Evolutionary conservation across 192 early-diverging fungal species (phyloP).

Genomic region (Coemansia guatemalensis): DNA sequence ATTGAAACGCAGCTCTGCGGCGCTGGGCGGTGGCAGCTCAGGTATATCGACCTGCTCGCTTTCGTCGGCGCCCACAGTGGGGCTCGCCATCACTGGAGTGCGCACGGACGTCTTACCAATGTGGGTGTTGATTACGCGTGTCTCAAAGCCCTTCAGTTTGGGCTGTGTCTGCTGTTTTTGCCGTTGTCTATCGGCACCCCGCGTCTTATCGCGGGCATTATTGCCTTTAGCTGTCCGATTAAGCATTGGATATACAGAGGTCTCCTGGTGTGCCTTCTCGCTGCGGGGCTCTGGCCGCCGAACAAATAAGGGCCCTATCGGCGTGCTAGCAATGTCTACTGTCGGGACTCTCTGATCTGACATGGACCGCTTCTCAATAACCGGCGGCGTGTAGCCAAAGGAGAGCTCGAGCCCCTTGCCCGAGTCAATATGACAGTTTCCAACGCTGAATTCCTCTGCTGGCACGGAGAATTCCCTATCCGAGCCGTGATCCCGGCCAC

Average conservation of each 20-base stretch:
- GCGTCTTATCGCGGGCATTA: background rate
- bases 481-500: constrained; percentile 3
- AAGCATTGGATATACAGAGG: constrained; percentile 35
- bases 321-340: constrained; percentile 10
- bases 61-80: constrained; percentile 3
- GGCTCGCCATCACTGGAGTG: constrained; percentile 26
- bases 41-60: constrained; percentile 9
- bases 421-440: constrained; percentile 3
- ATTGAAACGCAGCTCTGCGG: constrained; percentile 41
- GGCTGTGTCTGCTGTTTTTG: constrained; percentile 19
- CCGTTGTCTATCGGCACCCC: background rate
- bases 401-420: constrained; percentile 11
- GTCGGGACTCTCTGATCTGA: background rate
- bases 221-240: constrained; percentile 17
- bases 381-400: background rate
- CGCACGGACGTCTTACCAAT: constrained; percentile 30
- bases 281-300: constrained; percentile 20
- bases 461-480: constrained; percentile 6
- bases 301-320: constrained; percentile 16
- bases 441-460: constrained; percentile 4
- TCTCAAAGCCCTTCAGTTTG: constrained; percentile 44
- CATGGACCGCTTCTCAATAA: no score
- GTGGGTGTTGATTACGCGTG: constrained; percentile 46
- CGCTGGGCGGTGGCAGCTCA: constrained; percentile 35
- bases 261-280: constrained; percentile 30